A percentile compares a stretch with the other conserved stretches of the same genome.
Evolutionary conservation across 495 filamentous ascomycete species (phyloP).

Genomic region (Aspergillus egyptiacus): DNA sequence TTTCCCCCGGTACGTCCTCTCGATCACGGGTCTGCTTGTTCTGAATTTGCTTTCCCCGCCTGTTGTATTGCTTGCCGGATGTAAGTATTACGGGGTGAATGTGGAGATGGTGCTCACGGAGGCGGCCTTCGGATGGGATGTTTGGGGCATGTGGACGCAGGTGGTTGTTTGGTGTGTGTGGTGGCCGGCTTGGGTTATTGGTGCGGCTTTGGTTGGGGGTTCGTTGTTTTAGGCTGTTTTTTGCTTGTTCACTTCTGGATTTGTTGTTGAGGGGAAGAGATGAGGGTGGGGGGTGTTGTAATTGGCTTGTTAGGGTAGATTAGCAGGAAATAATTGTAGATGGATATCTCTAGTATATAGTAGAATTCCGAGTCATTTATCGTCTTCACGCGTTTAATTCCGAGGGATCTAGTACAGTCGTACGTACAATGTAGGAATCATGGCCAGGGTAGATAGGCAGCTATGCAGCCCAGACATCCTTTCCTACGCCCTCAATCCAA

Average conservation of each 20-base stretch:
- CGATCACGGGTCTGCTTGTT: slow-evolving; percentile 29
- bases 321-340: background rate
- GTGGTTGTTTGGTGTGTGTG: slow-evolving; percentile 95
- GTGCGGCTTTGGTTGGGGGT: slow-evolving; percentile 44
- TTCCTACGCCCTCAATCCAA: slow-evolving; percentile 86
- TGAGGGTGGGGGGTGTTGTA: no score
- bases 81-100: slow-evolving; percentile 43
- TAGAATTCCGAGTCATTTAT: background rate
- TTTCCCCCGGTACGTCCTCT: slow-evolving; percentile 20
- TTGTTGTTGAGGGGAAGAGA: background rate
- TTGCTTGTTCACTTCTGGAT: background rate
- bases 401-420: slow-evolving; percentile 16
- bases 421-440: slow-evolving; percentile 20
- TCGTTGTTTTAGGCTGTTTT: slow-evolving; percentile 28
- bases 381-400: slow-evolving; percentile 14
- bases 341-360: background rate
- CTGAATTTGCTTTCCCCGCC: slow-evolving; percentile 62
- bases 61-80: slow-evolving; percentile 50
- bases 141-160: slow-evolving; percentile 84
- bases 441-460: slow-evolving; percentile 7
- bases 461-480: slow-evolving; percentile 86
- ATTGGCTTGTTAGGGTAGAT: no score
- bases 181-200: slow-evolving; percentile 94
- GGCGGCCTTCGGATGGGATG: slow-evolving; percentile 85
- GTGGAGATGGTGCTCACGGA: slow-evolving; percentile 58